Conservation (phyloP, 305 asterid species). For the Fraxinus sp. region DNA sequence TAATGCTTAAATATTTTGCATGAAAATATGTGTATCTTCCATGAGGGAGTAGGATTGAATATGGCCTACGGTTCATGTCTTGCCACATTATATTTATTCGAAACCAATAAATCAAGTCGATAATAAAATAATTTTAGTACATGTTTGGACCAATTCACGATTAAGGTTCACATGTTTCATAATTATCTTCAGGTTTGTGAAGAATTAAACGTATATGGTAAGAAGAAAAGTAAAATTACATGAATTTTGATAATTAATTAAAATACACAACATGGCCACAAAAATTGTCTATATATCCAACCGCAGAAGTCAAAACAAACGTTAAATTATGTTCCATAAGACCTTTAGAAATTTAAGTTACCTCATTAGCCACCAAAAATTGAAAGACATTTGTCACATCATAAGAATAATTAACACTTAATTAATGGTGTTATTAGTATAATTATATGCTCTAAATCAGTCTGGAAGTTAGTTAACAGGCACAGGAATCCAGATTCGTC, state of each 20-base stretch:
- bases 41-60: background rate
- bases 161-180: no score
- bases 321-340: background rate
- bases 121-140: no score
- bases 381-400: background rate
- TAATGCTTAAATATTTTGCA: no score
- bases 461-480: constrained; percentile 16
- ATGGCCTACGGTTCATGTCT: background rate
- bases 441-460: background rate
- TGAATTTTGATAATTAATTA: background rate
- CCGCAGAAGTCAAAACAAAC: background rate
- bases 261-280: background rate
- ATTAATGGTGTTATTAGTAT: background rate
- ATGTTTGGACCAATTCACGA: no score
- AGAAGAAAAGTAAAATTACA: background rate
- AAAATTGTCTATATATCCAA: background rate
- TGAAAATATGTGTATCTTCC: background rate
- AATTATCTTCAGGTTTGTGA: background rate
- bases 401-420: background rate
- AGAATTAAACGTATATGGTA: background rate
- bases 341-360: background rate
- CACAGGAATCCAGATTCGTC: constrained; percentile 25
- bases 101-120: no score
- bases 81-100: background rate
- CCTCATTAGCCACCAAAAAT: background rate